Evolutionary conservation across 129 eudicot species (phyloP).

Genomic region (Saposhnikovia divaricata): DNA sequence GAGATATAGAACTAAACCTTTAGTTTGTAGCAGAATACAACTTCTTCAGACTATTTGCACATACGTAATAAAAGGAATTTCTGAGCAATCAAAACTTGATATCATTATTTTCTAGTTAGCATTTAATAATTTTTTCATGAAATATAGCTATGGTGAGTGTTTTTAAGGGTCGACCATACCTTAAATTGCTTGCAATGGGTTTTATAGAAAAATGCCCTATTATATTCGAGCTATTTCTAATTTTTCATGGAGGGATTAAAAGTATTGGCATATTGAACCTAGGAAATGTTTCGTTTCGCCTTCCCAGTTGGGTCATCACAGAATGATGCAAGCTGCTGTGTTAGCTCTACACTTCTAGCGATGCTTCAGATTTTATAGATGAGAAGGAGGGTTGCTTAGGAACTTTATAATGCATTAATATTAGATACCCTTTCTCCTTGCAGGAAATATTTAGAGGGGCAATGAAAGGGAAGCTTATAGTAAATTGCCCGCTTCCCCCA

Average conservation of each 20-base stretch:
- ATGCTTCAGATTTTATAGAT: neutral
- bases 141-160: neutral
- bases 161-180: neutral
- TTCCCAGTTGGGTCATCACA: neutral
- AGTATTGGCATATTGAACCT: neutral
- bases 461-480: constrained; percentile 95
- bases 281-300: neutral
- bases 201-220: neutral
- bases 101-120: neutral
- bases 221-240: neutral
- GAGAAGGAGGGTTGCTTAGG: neutral
- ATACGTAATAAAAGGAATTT: neutral
- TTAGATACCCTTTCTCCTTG: constrained; percentile 13
- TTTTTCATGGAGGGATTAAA: neutral
- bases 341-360: neutral
- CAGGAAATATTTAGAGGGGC: constrained; percentile 98
- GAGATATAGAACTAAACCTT: neutral
- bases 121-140: neutral
- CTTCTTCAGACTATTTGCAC: neutral
- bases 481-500: constrained; percentile 84
- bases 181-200: neutral
- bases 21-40: neutral
- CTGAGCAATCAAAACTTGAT: too few species aligned
- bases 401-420: neutral
- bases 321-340: neutral